Conservation (phyloP, 2,329 filamentous ascomycete genomes). For the Paecilomyces dactylethromorphus region DNA sequence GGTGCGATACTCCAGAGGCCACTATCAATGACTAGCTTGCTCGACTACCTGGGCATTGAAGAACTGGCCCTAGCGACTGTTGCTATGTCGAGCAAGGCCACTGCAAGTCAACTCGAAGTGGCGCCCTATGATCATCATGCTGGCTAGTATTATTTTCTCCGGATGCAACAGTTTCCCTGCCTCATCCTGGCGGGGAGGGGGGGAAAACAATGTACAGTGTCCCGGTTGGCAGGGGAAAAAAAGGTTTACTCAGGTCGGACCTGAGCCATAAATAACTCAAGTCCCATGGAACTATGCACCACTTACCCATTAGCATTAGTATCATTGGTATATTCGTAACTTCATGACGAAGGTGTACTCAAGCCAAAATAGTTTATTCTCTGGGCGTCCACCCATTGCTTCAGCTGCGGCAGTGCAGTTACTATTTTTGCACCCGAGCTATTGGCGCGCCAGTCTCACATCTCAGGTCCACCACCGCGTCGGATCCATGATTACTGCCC, state of each 20-base stretch:
- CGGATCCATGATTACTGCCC: not conserved
- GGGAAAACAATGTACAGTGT: not conserved
- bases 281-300: not conserved
- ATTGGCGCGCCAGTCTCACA: not conserved
- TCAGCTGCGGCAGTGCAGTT: not conserved
- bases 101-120: not conserved
- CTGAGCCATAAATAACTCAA: not conserved
- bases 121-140: not conserved
- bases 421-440: not conserved
- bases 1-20: not conserved
- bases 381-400: not conserved
- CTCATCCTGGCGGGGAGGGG: too few relatives aligned
- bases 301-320: not conserved
- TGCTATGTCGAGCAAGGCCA: not conserved
- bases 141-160: not conserved
- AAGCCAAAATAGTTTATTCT: not conserved
- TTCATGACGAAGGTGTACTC: not conserved
- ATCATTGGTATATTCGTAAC: not conserved
- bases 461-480: not conserved
- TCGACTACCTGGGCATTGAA: not conserved
- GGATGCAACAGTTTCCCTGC: not conserved
- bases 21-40: not conserved
- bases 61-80: not conserved
- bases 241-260: not conserved
- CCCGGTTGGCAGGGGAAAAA: not conserved